phyloP scores from a whole-genome alignment of 2,329 filamentous ascomycete species.

The Didymella arachidicola region DNA sequence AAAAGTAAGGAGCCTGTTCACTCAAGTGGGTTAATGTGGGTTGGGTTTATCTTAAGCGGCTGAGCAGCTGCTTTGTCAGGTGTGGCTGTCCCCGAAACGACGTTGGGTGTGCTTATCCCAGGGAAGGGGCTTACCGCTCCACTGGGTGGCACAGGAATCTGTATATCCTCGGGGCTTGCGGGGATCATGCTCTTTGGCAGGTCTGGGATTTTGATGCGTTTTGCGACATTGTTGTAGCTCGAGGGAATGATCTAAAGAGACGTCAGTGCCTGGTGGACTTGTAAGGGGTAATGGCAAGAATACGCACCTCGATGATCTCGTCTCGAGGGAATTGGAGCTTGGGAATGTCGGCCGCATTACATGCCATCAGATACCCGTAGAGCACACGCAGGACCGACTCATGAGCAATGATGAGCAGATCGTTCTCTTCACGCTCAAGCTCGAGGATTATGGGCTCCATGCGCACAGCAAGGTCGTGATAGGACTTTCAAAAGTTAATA shows the following conservation, averaged over 20 bases:
- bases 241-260: slow-evolving; percentile 80
- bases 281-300: neutral
- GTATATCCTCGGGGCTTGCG: slow-evolving; percentile 79
- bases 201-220: slow-evolving; percentile 82
- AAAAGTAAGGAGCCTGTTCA: slow-evolving; percentile 28
- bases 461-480: slow-evolving; percentile 97
- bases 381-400: slow-evolving; percentile 96
- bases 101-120: slow-evolving; percentile 50
- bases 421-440: slow-evolving; percentile 94
- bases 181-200: slow-evolving; percentile 73
- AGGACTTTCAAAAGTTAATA: slow-evolving; percentile 69
- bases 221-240: slow-evolving; percentile 95
- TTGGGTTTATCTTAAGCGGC: slow-evolving; percentile 38
- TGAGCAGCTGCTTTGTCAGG: slow-evolving; percentile 28
- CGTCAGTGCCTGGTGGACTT: slow-evolving; percentile 18
- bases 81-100: slow-evolving; percentile 39
- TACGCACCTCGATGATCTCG: slow-evolving; percentile 86
- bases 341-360: slow-evolving; percentile 93
- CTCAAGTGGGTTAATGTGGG: slow-evolving; percentile 43
- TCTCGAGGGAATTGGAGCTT: slow-evolving; percentile 92
- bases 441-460: slow-evolving; percentile 98
- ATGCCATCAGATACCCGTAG: slow-evolving; percentile 98
- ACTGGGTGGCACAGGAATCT: slow-evolving; percentile 74
- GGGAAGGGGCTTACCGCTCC: slow-evolving; percentile 56
- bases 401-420: slow-evolving; percentile 97